Conservation (phyloP, 2,329 filamentous ascomycete species). For the Drechslerella coelobrocha region DNA sequence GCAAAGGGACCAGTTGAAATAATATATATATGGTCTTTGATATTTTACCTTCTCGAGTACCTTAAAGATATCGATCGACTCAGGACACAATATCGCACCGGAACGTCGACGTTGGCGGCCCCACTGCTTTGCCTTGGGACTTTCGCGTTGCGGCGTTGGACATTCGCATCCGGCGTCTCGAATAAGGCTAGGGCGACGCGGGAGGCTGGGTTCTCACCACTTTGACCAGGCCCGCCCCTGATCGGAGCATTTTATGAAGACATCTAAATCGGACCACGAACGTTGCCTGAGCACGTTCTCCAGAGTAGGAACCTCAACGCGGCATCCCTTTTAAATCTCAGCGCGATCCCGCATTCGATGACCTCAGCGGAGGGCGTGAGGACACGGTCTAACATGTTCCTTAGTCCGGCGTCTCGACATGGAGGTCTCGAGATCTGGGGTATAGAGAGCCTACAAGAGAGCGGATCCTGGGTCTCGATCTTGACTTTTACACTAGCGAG, state of each 20-base stretch:
- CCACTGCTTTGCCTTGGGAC: slow-evolving; percentile 4
- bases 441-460: background rate
- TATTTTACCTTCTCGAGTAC: background rate
- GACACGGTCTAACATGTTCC: slow-evolving; percentile 12
- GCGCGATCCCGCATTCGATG: slow-evolving; percentile 19
- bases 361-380: background rate
- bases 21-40: background rate
- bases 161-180: slow-evolving; percentile 21
- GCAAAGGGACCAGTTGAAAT: background rate
- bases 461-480: background rate
- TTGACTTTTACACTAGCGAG: background rate
- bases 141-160: slow-evolving; percentile 23
- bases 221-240: slow-evolving; percentile 8
- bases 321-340: slow-evolving; percentile 12
- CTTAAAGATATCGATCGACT: background rate
- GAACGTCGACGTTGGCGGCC: slow-evolving; percentile 9
- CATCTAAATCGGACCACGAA: background rate
- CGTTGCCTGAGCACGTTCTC: background rate
- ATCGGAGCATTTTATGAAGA: slow-evolving; percentile 7
- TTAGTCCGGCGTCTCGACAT: background rate
- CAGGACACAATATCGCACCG: slow-evolving; percentile 6
- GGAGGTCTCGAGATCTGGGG: background rate
- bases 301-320: slow-evolving; percentile 20
- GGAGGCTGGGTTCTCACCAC: slow-evolving; percentile 6
- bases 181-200: slow-evolving; percentile 4